These are phyloP conservation scores for Schrenkiella parvula DNA, from an alignment of 345 rosid genomes.

Conservation along the genomic window DNA sequence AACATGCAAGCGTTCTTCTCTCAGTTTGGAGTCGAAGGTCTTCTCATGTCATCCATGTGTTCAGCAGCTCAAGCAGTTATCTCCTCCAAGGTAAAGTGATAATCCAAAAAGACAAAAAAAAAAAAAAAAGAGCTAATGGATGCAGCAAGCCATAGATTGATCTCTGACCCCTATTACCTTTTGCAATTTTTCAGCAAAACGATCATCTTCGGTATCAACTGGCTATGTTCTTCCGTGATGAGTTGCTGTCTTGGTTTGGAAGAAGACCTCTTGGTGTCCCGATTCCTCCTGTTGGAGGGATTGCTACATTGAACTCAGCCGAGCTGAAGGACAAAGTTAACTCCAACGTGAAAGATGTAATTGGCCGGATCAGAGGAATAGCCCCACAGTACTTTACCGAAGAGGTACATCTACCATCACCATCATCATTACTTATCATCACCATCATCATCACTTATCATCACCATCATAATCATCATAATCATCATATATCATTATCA, in stretches of 20 bases:
- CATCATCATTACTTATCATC: slow-evolving; percentile 13
- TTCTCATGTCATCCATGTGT: slow-evolving; percentile 88
- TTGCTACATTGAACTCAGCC: slow-evolving; percentile 58
- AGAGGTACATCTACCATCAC: slow-evolving; percentile 51
- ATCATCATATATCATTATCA: not conserved
- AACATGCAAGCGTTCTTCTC: slow-evolving; percentile 98
- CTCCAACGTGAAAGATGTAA: slow-evolving; percentile 72
- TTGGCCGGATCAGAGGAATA: slow-evolving; percentile 65
- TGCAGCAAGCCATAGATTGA: slow-evolving; percentile 10
- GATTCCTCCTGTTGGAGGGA: slow-evolving; percentile 50
- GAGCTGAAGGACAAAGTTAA: slow-evolving; percentile 77
- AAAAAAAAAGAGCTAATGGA: not conserved
- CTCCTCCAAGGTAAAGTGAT: slow-evolving; percentile 63
- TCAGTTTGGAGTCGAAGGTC: slow-evolving; percentile 94
- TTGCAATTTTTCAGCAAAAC: slow-evolving; percentile 56
- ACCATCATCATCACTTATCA: not conserved
- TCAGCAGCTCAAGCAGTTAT: slow-evolving; percentile 92
- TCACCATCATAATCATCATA: not conserved
- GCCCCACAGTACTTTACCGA: slow-evolving; percentile 79
- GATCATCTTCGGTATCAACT: slow-evolving; percentile 90
- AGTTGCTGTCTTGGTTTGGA: slow-evolving; percentile 91
- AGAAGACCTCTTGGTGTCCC: slow-evolving; percentile 85
- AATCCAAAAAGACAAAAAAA: not conserved
- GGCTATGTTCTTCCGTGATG: slow-evolving; percentile 98
- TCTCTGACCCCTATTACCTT: not conserved